Evolutionary conservation across 768 basidiomycete genomes (phyloP), one percentile per base, ranked within the genome.

Genomic region (Hydnomerulius pinastri): DNA sequence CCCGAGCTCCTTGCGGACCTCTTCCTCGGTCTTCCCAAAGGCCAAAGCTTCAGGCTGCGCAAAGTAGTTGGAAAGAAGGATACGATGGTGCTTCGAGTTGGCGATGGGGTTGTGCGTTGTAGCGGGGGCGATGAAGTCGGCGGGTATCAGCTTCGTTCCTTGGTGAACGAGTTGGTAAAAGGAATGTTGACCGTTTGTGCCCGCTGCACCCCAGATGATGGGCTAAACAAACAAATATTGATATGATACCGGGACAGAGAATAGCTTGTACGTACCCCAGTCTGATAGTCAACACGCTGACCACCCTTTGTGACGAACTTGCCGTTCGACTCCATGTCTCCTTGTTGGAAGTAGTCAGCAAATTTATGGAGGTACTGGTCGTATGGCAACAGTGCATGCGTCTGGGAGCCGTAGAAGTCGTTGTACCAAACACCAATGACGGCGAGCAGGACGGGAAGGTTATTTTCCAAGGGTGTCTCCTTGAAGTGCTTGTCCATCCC

Each of bases 311-410:
- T 98, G 55, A 98, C 81, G 48, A 83, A 90, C 77, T 98, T 99
- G 50, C 97, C 97, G 69, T 99, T 98, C 20, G 93, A 97, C 73
- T 99, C 97, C 97, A 99, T 99, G 71, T 99, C 97, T 39, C 95
- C 96, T 71, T 98, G 97, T 71, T 98, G 97, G 90, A 99, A 99
- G 78, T 98, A 98, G 71, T 99, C 97, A 30, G 97, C 96, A 62
- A 99, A 99, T 71, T 96, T 97, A 81, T 98, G 92, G 56, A 99
- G 76, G 73, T 99, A 99, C 70, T 99, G 97, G 72, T 99, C 97
- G 65, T 99, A 99, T 0, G 97, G 97, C 36, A 99, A 79, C 35
- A 99, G 79, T 2, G 88, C 92, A 57, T 96, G 91, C 4, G 97
- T 98, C 73, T 99, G 97, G 29, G 96, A 76, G 56, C 92, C 87